Conservation (phyloP, 495 filamentous ascomycete species). For the Echria macrotheca region DNA sequence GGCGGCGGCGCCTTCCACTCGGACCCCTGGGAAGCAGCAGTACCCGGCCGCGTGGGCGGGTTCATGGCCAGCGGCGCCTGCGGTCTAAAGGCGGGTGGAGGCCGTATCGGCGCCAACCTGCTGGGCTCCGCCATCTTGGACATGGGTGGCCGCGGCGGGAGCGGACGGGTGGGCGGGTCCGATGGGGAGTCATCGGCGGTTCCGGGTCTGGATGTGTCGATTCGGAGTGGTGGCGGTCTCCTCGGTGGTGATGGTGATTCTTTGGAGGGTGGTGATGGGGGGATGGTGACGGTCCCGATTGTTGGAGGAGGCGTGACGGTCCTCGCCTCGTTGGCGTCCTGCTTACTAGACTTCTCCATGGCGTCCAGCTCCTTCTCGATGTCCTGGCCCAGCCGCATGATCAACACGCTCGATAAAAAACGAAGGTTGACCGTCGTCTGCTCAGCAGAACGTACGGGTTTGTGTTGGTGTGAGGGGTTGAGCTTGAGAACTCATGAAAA, state of each 20-base stretch:
- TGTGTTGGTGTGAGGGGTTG: neutral
- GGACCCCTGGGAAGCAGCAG: slow-evolving; percentile 16
- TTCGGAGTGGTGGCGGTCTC: slow-evolving; percentile 5
- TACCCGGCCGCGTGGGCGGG: slow-evolving; percentile 25
- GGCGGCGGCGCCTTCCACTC: slow-evolving; percentile 6
- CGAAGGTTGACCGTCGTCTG: slow-evolving; percentile 23
- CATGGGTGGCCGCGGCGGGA: slow-evolving; percentile 24
- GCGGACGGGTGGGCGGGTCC: slow-evolving; percentile 26
- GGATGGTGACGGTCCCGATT: slow-evolving; percentile 16
- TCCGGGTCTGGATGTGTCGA: slow-evolving; percentile 1
- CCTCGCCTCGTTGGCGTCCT: too few relatives aligned
- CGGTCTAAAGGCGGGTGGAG: slow-evolving; percentile 16
- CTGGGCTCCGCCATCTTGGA: slow-evolving; percentile 13
- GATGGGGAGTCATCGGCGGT: slow-evolving; percentile 9
- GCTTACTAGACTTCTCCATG: too few relatives aligned
- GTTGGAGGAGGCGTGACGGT: too few relatives aligned
- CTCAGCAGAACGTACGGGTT: slow-evolving; percentile 26
- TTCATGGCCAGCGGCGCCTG: slow-evolving; percentile 24
- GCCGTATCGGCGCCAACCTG: slow-evolving; percentile 17
- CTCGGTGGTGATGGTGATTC: slow-evolving; percentile 10
- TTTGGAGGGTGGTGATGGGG: slow-evolving; percentile 26
- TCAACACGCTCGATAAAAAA: too few relatives aligned
- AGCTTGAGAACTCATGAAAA: slow-evolving; percentile 1
- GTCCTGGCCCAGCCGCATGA: slow-evolving; percentile 20
- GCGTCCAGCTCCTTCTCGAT: slow-evolving; percentile 19